Conservation (phyloP, 2,329 filamentous ascomycete species). For the Penicillium sp. region DNA sequence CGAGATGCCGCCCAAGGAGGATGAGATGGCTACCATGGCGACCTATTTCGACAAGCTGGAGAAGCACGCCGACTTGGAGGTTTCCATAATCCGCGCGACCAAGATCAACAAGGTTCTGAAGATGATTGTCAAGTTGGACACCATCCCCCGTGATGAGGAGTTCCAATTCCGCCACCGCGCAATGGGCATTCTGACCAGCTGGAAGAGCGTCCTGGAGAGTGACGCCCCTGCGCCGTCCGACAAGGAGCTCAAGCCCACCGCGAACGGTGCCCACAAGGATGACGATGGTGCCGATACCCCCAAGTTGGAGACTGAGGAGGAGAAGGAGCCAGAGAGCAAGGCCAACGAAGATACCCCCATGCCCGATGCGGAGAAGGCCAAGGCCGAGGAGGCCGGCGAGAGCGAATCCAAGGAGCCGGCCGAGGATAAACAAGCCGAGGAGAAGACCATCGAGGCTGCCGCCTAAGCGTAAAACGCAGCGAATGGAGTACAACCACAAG, state of each 20-base stretch:
- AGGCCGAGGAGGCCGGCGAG: conserved; percentile 29
- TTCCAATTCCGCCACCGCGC: conserved; percentile 87
- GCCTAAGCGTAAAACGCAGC: conserved; percentile 17
- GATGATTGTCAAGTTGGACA: conserved; percentile 83
- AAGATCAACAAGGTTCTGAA: conserved; percentile 99
- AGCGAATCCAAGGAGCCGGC: conserved; percentile 32
- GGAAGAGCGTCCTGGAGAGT: conserved; percentile 77
- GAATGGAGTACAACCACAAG: background rate
- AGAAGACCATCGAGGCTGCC: conserved; percentile 29
- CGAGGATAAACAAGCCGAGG: conserved; percentile 31
- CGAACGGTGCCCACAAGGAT: conserved; percentile 46
- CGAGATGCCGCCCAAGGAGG: conserved; percentile 81
- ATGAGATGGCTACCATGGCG: conserved; percentile 54
- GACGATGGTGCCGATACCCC: conserved; percentile 34
- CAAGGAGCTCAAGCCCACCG: conserved; percentile 48
- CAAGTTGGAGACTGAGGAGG: conserved; percentile 33
- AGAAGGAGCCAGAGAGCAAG: conserved; percentile 39
- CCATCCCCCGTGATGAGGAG: conserved; percentile 85
- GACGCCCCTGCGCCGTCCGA: conserved; percentile 52
- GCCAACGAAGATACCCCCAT: conserved; percentile 41
- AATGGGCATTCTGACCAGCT: conserved; percentile 76
- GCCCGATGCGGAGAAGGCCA: conserved; percentile 36
- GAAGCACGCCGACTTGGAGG: conserved; percentile 76
- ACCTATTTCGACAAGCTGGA: conserved; percentile 70
- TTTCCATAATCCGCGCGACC: conserved; percentile 81